A percentile compares a stretch with the other conserved stretches of the same genome.
These are phyloP conservation scores for Middelhovenomyces tepae DNA, from an alignment of 805 yeast species.

Conservation along the genomic window DNA sequence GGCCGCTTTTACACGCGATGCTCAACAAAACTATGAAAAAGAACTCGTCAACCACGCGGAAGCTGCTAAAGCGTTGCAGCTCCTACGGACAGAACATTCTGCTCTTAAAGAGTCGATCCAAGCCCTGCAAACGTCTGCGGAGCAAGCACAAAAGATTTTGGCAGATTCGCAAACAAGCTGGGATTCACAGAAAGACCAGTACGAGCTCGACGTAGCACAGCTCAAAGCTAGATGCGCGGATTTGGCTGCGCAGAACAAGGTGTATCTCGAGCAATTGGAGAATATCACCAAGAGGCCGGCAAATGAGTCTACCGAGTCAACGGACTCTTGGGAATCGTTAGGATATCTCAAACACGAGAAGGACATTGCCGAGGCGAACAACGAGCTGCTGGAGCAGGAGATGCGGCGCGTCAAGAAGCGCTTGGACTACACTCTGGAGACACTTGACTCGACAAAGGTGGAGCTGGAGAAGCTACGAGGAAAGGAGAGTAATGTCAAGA, in stretches of 20 bases:
- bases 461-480: slow-evolving; percentile 35
- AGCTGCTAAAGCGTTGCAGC: slow-evolving; percentile 35
- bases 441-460: slow-evolving; percentile 42
- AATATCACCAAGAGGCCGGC: slow-evolving; percentile 18
- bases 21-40: slow-evolving; percentile 46
- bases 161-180: slow-evolving; percentile 35
- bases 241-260: slow-evolving; percentile 55
- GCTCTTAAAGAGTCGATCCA: slow-evolving; percentile 20
- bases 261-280: slow-evolving; percentile 63
- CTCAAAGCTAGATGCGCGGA: slow-evolving; percentile 43
- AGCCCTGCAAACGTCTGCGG: slow-evolving; percentile 22
- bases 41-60: slow-evolving; percentile 49
- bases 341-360: slow-evolving; percentile 65
- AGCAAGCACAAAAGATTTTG: slow-evolving; percentile 28
- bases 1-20: slow-evolving; percentile 36
- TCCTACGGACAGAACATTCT: slow-evolving; percentile 31
- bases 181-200: slow-evolving; percentile 34
- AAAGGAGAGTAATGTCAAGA: slow-evolving; percentile 13
- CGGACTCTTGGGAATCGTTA: slow-evolving; percentile 44
- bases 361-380: slow-evolving; percentile 56
- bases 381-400: slow-evolving; percentile 46
- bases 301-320: slow-evolving; percentile 13
- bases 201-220: slow-evolving; percentile 41
- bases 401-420: slow-evolving; percentile 43
- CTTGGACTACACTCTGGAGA: slow-evolving; percentile 38